Percentiles rank a stretch among this genome's conserved stretches.
Evolutionary conservation across 2,329 filamentous ascomycete species (phyloP).

Genomic region (Colletotrichum melonis): DNA sequence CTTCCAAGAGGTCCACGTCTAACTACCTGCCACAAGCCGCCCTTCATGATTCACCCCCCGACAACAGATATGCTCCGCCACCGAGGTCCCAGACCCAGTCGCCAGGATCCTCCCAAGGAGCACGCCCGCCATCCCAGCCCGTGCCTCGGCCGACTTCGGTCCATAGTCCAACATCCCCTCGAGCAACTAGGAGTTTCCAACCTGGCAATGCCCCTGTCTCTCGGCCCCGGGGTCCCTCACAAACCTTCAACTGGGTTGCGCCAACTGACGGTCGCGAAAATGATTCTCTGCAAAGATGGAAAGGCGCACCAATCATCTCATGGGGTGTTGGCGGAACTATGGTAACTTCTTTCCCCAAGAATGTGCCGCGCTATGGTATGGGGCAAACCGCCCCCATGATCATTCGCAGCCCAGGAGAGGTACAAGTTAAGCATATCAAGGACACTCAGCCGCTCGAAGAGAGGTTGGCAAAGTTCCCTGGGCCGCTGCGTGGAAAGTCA

Average conservation of each 20-base stretch:
- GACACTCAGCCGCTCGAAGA: slow-evolving; percentile 79
- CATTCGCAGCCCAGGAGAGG: slow-evolving; percentile 83
- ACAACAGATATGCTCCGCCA: slow-evolving; percentile 63
- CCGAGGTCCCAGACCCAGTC: slow-evolving; percentile 72
- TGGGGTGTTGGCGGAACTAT: slow-evolving; percentile 91
- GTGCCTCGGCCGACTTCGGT: slow-evolving; percentile 66
- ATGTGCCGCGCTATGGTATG: slow-evolving; percentile 86
- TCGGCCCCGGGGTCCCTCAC: slow-evolving; percentile 63
- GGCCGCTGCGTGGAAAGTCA: slow-evolving; percentile 86
- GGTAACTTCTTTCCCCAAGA: slow-evolving; percentile 87
- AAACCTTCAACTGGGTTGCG: slow-evolving; percentile 67
- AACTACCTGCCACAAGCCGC: slow-evolving; percentile 59
- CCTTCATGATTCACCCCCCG: slow-evolving; percentile 40
- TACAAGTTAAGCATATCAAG: slow-evolving; percentile 81
- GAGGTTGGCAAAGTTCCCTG: slow-evolving; percentile 84
- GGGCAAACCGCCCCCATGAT: slow-evolving; percentile 80
- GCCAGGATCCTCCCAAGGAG: slow-evolving; percentile 60
- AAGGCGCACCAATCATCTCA: slow-evolving; percentile 84
- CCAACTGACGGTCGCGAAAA: slow-evolving; percentile 75
- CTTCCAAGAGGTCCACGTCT: slow-evolving; percentile 65
- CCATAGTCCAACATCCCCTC: slow-evolving; percentile 56
- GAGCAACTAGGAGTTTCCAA: slow-evolving; percentile 37
- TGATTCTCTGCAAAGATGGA: slow-evolving; percentile 90
- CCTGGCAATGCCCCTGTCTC: slow-evolving; percentile 45
- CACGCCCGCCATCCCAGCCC: slow-evolving; percentile 52